Conservation (phyloP, 768 basidiomycete genomes). For the Boletus bicolor region DNA sequence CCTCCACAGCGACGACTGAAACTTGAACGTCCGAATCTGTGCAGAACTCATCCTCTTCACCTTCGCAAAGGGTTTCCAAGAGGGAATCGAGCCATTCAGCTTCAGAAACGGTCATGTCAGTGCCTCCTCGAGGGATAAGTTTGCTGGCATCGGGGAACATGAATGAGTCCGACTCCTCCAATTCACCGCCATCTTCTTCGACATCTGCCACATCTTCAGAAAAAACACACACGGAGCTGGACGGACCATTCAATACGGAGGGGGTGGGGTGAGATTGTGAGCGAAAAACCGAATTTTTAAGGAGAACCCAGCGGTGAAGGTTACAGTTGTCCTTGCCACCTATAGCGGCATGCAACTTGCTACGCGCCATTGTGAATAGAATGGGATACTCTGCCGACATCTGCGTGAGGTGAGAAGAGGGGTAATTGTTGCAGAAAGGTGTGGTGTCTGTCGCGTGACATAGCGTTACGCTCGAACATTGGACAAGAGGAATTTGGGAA, state of each 20-base stretch:
- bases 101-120: conserved; percentile 52
- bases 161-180: conserved; percentile 60
- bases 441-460: conserved; percentile 20
- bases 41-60: conserved; percentile 60
- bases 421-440: conserved; percentile 6
- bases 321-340: conserved; percentile 64
- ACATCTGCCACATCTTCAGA: conserved; percentile 41
- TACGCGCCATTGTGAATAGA: conserved; percentile 63
- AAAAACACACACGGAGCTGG: conserved; percentile 28
- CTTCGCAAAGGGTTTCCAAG: conserved; percentile 69
- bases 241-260: conserved; percentile 20
- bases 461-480: neutral
- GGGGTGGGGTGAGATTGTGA: conserved; percentile 44
- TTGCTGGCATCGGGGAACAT: conserved; percentile 77
- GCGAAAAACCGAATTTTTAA: conserved; percentile 77
- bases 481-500: too few relatives aligned
- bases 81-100: conserved; percentile 82
- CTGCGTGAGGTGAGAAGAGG: conserved; percentile 19
- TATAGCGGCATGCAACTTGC: conserved; percentile 67
- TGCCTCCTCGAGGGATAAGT: conserved; percentile 37
- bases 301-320: conserved; percentile 83
- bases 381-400: conserved; percentile 50
- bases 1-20: conserved; percentile 51
- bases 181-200: conserved; percentile 46
- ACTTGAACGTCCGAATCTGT: conserved; percentile 44